A percentile compares a stretch with the other conserved stretches of the same genome.
phyloP scores from a whole-genome alignment of 2,329 filamentous ascomycete species.

The Fusarium nematophilum region DNA sequence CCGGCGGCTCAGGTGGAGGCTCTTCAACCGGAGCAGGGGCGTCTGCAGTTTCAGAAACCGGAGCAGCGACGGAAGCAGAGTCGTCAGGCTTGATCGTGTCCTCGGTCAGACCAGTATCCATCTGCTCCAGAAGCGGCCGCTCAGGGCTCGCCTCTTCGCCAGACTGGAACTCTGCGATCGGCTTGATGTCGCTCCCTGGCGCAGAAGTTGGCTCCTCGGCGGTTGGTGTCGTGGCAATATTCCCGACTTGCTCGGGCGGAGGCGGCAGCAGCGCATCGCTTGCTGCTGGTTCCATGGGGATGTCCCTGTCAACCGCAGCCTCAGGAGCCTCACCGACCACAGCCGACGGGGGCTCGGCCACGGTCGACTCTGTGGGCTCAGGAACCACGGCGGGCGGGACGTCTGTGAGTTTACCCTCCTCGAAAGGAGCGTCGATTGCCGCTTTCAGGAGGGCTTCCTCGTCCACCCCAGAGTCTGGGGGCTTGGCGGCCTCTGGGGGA shows the following conservation, averaged over 20 bases:
- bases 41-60: conserved; percentile 45
- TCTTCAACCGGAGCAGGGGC: conserved; percentile 37
- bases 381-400: conserved; percentile 10
- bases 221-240: conserved; percentile 51
- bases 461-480: conserved; percentile 5
- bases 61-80: conserved; percentile 49
- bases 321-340: conserved; percentile 46
- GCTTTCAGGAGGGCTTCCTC: conserved; percentile 16
- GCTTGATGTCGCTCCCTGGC: conserved; percentile 42
- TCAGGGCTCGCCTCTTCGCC: conserved; percentile 33
- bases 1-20: conserved; percentile 20
- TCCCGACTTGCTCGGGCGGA: conserved; percentile 54
- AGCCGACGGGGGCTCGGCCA: conserved; percentile 48
- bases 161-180: conserved; percentile 39
- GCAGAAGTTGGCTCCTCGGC: conserved; percentile 43
- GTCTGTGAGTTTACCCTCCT: conserved; percentile 11
- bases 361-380: conserved; percentile 36
- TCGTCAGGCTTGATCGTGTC: conserved; percentile 54
- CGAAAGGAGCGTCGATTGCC: conserved; percentile 2
- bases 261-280: conserved; percentile 48
- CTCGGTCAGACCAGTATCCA: conserved; percentile 51
- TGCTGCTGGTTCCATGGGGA: conserved; percentile 36
- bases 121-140: conserved; percentile 41
- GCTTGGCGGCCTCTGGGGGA: not conserved
- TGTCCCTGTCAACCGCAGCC: conserved; percentile 41